Percentiles rank a stretch among this genome's conserved stretches.
Conservation (phyloP, 306 rosid genomes). For the Prunus davidiana region DNA sequence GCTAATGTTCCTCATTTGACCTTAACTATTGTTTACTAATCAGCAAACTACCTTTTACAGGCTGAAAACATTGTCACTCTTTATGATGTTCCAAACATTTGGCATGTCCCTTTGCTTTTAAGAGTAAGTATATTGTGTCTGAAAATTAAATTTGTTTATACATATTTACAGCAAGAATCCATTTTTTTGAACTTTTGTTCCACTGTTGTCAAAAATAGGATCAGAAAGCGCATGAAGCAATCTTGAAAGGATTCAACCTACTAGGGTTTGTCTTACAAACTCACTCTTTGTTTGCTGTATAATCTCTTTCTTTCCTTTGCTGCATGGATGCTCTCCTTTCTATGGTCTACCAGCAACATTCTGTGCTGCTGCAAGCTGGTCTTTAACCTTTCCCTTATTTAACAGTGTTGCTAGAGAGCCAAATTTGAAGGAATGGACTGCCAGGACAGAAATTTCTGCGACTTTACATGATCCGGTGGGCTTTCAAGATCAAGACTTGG, state of each 20-base stretch:
- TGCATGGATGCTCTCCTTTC: conserved; percentile 9
- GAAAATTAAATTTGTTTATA: background rate
- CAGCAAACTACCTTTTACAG: conserved; percentile 36
- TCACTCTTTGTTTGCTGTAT: conserved; percentile 22
- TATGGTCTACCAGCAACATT: conserved; percentile 5
- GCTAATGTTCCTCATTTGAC: conserved; percentile 16
- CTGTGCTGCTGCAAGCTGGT: conserved; percentile 5
- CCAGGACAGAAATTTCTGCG: conserved; percentile 55
- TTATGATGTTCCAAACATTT: conserved; percentile 81
- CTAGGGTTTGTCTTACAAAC: conserved; percentile 51
- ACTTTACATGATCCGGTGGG: conserved; percentile 52
- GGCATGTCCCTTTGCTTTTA: conserved; percentile 79
- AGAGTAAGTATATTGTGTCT: conserved; percentile 47
- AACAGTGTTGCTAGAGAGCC: conserved; percentile 59
- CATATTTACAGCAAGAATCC: background rate
- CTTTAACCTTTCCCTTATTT: conserved; percentile 13
- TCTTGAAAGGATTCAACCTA: conserved; percentile 77
- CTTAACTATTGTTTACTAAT: background rate
- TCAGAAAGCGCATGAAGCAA: conserved; percentile 84
- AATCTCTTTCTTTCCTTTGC: conserved; percentile 1
- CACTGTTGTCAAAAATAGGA: conserved; percentile 47
- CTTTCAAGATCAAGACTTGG: conserved; percentile 29
- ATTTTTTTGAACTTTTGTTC: background rate
- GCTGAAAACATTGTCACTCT: conserved; percentile 64
- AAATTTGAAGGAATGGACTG: conserved; percentile 66